Percentiles rank a stretch among this genome's conserved stretches.
phyloP scores from a whole-genome alignment of 2,329 filamentous ascomycete species.

The Phyllosticta citriasiana region DNA sequence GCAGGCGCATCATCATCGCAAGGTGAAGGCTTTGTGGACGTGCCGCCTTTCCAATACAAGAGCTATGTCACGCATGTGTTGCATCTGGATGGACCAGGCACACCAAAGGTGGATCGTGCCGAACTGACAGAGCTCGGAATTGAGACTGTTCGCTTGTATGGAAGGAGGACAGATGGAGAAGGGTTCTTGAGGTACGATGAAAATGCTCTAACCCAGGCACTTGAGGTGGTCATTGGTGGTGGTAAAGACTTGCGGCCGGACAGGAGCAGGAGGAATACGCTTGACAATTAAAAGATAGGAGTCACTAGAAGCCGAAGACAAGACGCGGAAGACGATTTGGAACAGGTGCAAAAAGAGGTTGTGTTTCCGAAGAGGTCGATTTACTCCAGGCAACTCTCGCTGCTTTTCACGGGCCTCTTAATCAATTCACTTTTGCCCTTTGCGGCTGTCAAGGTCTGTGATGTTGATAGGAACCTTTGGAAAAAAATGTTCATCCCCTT shows the following conservation, averaged over 20 bases:
- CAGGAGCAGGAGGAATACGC: conserved; percentile 49
- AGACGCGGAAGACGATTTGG: background rate
- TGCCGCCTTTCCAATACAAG: conserved; percentile 38
- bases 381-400: too few species aligned
- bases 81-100: conserved; percentile 61
- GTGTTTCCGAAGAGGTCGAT: too few species aligned
- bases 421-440: too few species aligned
- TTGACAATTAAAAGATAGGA: conserved; percentile 13
- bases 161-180: conserved; percentile 48
- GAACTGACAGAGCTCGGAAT: conserved; percentile 58
- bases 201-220: conserved; percentile 59
- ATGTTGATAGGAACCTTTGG: too few species aligned
- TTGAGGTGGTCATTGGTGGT: conserved; percentile 64
- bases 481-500: background rate
- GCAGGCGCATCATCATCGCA: conserved; percentile 39
- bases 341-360: too few species aligned
- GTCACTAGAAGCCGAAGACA: background rate
- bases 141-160: conserved; percentile 67
- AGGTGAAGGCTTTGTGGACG: background rate
- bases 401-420: too few species aligned
- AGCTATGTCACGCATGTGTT: conserved; percentile 77
- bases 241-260: conserved; percentile 46
- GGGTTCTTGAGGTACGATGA: conserved; percentile 62
- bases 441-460: too few species aligned
- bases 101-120: conserved; percentile 59